A percentile compares a stretch with the other conserved stretches of the same genome.
Evolutionary conservation across 192 early-diverging fungal species (phyloP).

Genomic region (Coemansia reversa): DNA sequence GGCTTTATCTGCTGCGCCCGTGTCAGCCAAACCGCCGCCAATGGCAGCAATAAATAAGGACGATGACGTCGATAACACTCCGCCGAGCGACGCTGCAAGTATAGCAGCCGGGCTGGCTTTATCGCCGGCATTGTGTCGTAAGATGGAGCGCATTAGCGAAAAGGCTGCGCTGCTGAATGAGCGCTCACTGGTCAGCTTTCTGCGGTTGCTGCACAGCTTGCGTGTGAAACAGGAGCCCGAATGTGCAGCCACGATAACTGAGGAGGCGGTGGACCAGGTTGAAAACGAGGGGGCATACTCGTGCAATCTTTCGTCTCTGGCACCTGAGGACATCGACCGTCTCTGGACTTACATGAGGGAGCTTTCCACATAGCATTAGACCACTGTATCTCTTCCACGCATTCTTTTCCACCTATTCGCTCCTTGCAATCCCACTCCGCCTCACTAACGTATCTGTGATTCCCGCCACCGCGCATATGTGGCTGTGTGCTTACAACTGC

Average conservation of each 20-base stretch:
- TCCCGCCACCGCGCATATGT: no score
- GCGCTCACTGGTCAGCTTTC: conserved; percentile 22
- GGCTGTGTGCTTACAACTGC: no score
- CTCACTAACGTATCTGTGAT: no score
- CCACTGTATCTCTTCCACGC: no score
- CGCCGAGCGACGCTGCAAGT: no score
- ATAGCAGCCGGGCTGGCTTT: conserved; percentile 3
- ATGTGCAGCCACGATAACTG: conserved; percentile 25
- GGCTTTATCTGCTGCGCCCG: no score
- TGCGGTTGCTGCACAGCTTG: conserved; percentile 37
- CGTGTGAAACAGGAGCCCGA: conserved; percentile 51
- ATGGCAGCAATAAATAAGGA: not conserved
- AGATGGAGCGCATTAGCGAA: conserved; percentile 32
- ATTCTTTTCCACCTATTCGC: no score
- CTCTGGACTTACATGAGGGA: conserved; percentile 41
- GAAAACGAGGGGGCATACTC: conserved; percentile 31
- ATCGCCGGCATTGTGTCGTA: conserved; percentile 10
- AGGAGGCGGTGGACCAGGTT: conserved; percentile 27
- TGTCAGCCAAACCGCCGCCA: not conserved
- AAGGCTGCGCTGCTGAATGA: conserved; percentile 20
- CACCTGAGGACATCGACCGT: conserved; percentile 34
- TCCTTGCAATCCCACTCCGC: no score
- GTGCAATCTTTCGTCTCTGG: conserved; percentile 31
- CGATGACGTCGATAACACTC: not conserved
- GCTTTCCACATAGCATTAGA: not conserved